These are phyloP conservation scores for Fusarium scirpi DNA, from an alignment of 2,329 filamentous ascomycete species.

Conservation along the genomic window DNA sequence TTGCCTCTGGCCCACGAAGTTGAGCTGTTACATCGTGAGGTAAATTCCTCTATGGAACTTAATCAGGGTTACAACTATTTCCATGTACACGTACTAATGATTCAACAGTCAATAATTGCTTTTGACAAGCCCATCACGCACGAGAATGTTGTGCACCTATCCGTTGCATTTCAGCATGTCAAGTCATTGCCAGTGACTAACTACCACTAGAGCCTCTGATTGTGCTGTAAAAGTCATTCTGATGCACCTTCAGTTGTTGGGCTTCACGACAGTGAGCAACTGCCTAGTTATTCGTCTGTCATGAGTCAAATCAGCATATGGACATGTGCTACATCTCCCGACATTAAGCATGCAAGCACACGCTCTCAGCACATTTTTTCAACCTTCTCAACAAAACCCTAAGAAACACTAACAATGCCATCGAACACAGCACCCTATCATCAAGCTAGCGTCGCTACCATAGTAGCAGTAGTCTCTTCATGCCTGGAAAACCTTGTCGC, in stretches of 20 bases:
- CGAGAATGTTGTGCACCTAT: background rate
- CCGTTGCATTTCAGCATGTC: background rate
- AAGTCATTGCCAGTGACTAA: background rate
- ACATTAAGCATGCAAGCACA: background rate
- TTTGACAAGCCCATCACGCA: background rate
- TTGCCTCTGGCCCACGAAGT: background rate
- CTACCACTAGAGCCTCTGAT: background rate
- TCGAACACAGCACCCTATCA: background rate
- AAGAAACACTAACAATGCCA: background rate
- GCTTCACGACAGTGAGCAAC: background rate
- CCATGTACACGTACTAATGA: background rate
- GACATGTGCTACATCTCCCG: background rate
- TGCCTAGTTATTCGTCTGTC: background rate
- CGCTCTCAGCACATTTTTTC: too few relatives aligned
- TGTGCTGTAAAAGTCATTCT: background rate
- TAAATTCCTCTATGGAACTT: background rate
- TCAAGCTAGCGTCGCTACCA: background rate
- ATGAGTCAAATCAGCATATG: slow-evolving; percentile 6
- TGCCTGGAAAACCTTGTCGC: background rate
- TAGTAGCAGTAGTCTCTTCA: background rate
- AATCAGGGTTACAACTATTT: background rate
- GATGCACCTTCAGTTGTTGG: background rate
- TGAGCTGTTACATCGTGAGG: too few relatives aligned
- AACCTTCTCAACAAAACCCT: background rate
- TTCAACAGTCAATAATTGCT: background rate